These are phyloP conservation scores for Lindgomyces ingoldianus DNA, from an alignment of 495 filamentous ascomycete species.

Conservation along the genomic window DNA sequence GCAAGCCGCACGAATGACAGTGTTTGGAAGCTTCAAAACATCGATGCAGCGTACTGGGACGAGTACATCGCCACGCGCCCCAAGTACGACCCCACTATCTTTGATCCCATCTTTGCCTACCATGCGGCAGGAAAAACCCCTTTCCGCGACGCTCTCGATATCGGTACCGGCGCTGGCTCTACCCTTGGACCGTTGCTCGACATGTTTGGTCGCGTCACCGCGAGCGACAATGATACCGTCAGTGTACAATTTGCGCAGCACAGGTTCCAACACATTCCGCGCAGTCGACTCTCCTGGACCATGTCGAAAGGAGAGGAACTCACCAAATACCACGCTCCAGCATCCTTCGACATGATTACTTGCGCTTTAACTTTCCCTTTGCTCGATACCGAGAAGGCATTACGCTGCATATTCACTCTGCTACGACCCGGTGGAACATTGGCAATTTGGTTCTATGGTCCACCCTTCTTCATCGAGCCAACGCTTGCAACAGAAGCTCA, in stretches of 20 bases:
- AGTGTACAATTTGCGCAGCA: background rate
- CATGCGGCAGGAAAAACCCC: background rate
- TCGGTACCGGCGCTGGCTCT: background rate
- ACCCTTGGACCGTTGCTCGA: background rate
- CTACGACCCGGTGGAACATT: constrained; percentile 20
- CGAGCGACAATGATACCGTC: background rate
- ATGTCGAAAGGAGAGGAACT: background rate
- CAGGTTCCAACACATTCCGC: background rate
- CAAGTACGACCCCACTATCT: background rate
- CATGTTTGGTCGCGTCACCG: background rate
- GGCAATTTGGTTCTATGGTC: constrained; percentile 24
- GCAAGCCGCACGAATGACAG: background rate
- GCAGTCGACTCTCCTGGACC: background rate
- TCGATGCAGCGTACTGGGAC: background rate
- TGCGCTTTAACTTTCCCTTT: constrained; percentile 18
- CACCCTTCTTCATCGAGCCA: constrained; percentile 14
- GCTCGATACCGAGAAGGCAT: constrained; percentile 5
- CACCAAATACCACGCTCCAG: background rate
- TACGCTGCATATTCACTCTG: constrained; percentile 5
- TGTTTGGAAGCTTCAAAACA: background rate
- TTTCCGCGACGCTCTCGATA: background rate
- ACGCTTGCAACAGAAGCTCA: background rate
- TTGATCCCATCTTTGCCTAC: background rate
- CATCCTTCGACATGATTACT: constrained; percentile 9
- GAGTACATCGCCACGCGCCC: background rate